Conservation (phyloP, 1,284 basidiomycete species). For the Pseudozyma tsukubaensis region DNA sequence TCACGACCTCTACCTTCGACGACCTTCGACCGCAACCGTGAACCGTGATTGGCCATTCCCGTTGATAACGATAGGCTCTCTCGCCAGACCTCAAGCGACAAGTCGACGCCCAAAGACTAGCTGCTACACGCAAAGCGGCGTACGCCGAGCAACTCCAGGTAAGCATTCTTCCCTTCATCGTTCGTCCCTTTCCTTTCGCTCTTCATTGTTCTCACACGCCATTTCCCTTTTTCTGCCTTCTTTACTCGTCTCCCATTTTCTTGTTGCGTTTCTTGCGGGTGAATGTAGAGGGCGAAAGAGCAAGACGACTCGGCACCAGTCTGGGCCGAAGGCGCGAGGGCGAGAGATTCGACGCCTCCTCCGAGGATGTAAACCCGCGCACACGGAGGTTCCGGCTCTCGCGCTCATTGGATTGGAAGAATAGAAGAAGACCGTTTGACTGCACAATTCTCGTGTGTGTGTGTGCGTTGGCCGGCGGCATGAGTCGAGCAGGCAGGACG, state of each 20-base stretch:
- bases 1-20: not conserved
- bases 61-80: constrained; percentile 22
- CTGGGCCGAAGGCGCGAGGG: constrained; percentile 47
- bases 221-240: not conserved
- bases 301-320: constrained; percentile 51
- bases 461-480: too few species aligned
- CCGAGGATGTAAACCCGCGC: constrained; percentile 23
- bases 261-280: not conserved
- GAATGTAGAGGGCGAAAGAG: constrained; percentile 39
- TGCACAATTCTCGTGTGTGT: too few species aligned
- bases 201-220: not conserved
- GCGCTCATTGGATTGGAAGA: too few species aligned
- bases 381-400: too few species aligned
- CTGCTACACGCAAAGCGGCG: constrained; percentile 54
- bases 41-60: not conserved
- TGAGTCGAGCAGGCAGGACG: too few species aligned
- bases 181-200: too few species aligned
- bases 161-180: constrained; percentile 3
- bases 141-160: constrained; percentile 61
- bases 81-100: constrained; percentile 62
- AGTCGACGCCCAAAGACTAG: constrained; percentile 53
- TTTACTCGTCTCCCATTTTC: not conserved
- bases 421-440: too few species aligned
- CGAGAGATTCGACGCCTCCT: constrained; percentile 48
- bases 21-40: too few species aligned